Base-by-base conservation (phyloP, 208 protist genomes). In the Lotmaria passim region DNA sequence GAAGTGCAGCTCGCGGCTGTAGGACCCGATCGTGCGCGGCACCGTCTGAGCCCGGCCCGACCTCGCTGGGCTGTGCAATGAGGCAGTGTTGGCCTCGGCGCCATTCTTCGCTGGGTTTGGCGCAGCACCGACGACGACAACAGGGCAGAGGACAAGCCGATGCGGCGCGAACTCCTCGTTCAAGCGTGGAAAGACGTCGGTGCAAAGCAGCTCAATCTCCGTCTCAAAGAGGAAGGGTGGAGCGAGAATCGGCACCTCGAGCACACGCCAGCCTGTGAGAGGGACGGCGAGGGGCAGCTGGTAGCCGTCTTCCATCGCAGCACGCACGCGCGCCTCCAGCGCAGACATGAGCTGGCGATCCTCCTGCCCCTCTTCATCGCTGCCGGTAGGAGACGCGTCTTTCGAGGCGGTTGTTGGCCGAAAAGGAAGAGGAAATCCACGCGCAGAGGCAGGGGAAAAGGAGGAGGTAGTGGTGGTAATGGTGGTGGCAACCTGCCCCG, bases 171-270 rank as follows among this genome's bases (percentile, higher is more conserved):
- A 75, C 64, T 91, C 79, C 7, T 75, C 44, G 71, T 96, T 96
- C 7, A 96, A 64, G 19, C 69, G 65, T 1, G 85, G 91, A 48
- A 96, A 93, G 14, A 96, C 80, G 5, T 78, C 34, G 8, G 69
- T 30, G 28, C 83, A 41, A 12, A 96, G 77, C 17, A 90, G 43
- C 21, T 78, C 52, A 8, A 91, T 43, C 62, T 96, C 91, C 0
- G 82, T 92, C n/a, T 86, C 75, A 61, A 96, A 96, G 10, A 96
- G 75, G 46, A 76, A 72, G 6, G 82, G 83, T n/a, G 88, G 84
- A 46, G 85, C 84, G 3, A 94, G 76, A 64, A 96, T 87, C 0
- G 91, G 79, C 10, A 96, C 81, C 41, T 94, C 87, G 38, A 96
- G 48, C 53, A 96, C 71, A 17, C 85, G 74, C 89, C 91, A 94